Evolutionary conservation across 495 filamentous ascomycete species (phyloP), one percentile per base, ranked within the genome.

Genomic region (Corynascus novoguineensis): DNA sequence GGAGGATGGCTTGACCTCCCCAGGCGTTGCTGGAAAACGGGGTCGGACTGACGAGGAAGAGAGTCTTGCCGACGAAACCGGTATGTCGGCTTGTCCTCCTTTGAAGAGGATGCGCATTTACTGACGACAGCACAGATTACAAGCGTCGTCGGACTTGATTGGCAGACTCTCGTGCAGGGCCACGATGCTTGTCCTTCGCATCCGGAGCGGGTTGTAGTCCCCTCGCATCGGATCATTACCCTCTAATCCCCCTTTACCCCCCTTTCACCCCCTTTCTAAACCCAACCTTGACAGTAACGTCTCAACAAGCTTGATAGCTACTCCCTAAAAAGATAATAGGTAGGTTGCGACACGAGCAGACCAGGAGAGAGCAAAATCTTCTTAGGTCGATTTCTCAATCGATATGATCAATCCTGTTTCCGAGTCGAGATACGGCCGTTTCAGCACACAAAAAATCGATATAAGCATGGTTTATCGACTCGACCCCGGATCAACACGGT

Each of bases 141-240:
- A 79, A 79, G 74, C 76, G 76, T 70, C 76, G 70, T 72, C 76
- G 76, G 55, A 72, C 73, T 60, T 77, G 62, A 77, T 59, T 41
- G 59, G 34, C 45, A 22, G 59, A 49, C 37, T 61, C 60, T 5
- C 6, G n/a, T 35, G 38, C 58, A 51, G 49, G 42, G 19, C 31
- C 42, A 53, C 35, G 27, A 24, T 27, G 17, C 24, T 49, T 4
- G n/a, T 19, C 19, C 31, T 29, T n/a, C 29, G 17, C 14, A n/a
- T 40, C n/a, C 12, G 25, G 24, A 21, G 3, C 28, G 12, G 40
- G 63, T 60, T 68, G 65, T 65, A 68, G 65, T 68, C 45, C 65
- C 65, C 44, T 35, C 37, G 6, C 50, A 21, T 17, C 15, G 22
- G 5, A 2, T 50, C 7, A 19, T 41, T 41, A 41, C 17, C 21